Evolutionary conservation across 2,329 filamentous ascomycete genomes (phyloP).

Genomic region (Knoxdaviesia proteae): DNA sequence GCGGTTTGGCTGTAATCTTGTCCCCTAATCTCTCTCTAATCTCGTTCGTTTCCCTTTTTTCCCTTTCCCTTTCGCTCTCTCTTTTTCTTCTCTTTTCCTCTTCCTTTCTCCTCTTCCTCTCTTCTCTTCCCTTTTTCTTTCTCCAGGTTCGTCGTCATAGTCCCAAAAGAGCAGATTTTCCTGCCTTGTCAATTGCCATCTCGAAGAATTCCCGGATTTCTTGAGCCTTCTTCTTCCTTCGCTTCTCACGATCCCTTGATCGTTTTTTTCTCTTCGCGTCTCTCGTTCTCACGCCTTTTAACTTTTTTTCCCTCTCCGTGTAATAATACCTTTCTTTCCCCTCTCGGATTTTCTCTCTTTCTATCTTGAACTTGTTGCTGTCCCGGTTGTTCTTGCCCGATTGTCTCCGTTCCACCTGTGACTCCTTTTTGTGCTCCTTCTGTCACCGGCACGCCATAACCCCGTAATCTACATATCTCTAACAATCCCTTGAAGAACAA

Average conservation of each 20-base stretch:
- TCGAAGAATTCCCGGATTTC: slow-evolving; percentile 9
- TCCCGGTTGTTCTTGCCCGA: too few relatives aligned
- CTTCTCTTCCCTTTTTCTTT: slow-evolving; percentile 10
- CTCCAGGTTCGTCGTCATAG: slow-evolving; percentile 5
- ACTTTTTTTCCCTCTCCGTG: neutral
- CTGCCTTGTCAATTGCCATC: slow-evolving; percentile 7
- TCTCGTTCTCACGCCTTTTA: slow-evolving; percentile 5
- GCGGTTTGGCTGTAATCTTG: slow-evolving; percentile 4
- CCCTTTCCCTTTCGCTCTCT: slow-evolving; percentile 6
- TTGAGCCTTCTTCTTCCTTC: slow-evolving; percentile 8
- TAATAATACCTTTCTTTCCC: too few relatives aligned
- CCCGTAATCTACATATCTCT: too few relatives aligned
- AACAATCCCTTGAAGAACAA: too few relatives aligned
- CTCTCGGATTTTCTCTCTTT: too few relatives aligned
- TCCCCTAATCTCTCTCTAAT: slow-evolving; percentile 8
- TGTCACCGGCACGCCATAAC: too few relatives aligned
- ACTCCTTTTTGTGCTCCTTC: too few relatives aligned
- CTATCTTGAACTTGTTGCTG: too few relatives aligned
- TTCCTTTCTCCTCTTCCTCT: slow-evolving; percentile 8
- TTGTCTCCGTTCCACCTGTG: too few relatives aligned
- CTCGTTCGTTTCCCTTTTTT: slow-evolving; percentile 7
- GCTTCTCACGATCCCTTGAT: slow-evolving; percentile 1
- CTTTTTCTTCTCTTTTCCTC: slow-evolving; percentile 8
- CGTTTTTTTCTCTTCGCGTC: slow-evolving; percentile 4
- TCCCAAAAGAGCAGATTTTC: slow-evolving; percentile 3